phyloP scores from a whole-genome alignment of 345 rosid species.

The Luvunga scandens region DNA sequence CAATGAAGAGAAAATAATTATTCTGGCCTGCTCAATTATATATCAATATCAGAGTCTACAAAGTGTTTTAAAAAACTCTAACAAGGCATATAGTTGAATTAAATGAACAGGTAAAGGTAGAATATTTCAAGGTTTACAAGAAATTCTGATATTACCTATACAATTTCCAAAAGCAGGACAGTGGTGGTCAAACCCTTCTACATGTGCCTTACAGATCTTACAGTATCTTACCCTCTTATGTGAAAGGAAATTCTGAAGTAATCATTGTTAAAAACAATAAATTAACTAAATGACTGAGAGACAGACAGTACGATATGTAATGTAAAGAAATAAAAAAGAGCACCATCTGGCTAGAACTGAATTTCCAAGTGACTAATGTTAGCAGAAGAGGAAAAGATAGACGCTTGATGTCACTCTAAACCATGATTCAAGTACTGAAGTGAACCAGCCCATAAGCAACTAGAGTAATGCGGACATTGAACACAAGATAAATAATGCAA shows the following conservation, averaged over 20 bases:
- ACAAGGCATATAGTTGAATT: background rate
- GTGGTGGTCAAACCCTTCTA: conserved; percentile 64
- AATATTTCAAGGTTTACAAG: background rate
- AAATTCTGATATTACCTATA: conserved; percentile 38
- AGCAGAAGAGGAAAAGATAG: background rate
- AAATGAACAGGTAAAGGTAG: background rate
- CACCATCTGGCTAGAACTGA: background rate
- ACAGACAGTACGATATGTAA: background rate
- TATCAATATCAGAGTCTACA: background rate
- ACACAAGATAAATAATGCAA: background rate
- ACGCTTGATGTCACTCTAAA: background rate
- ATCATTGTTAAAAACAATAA: background rate
- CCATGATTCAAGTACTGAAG: background rate
- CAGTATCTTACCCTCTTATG: conserved; percentile 50
- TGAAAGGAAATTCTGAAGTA: conserved; percentile 26
- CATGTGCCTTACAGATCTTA: conserved; percentile 43
- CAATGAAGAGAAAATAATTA: conserved; percentile 50
- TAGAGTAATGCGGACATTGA: background rate
- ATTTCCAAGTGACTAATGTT: background rate
- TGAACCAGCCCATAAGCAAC: background rate
- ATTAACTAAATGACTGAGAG: background rate
- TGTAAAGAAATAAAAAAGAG: background rate
- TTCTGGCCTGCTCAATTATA: conserved; percentile 44
- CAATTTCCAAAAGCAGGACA: conserved; percentile 81
- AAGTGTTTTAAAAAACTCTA: too few species aligned